Conservation (phyloP, 2,329 filamentous ascomycete species). For the Cryphonectria nitschkei region DNA sequence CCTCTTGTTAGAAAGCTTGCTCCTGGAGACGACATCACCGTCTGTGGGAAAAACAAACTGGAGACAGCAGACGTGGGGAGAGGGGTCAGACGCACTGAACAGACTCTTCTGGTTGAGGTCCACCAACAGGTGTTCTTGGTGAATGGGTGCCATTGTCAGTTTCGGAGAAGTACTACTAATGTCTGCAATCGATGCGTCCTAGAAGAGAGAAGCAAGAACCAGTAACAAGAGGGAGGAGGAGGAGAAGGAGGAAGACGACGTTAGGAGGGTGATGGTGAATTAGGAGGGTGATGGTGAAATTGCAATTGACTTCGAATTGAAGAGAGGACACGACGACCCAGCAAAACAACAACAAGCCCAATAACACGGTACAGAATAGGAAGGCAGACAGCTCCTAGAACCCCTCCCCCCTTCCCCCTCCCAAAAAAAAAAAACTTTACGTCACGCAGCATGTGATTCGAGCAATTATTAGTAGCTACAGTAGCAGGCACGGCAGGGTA, state of each 20-base stretch:
- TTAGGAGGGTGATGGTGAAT: not conserved
- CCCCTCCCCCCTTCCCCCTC: not conserved
- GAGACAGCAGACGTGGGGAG: constrained; percentile 37
- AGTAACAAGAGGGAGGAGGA: not conserved
- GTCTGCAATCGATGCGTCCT: not conserved
- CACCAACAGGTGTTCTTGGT: constrained; percentile 47
- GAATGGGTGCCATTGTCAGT: constrained; percentile 26
- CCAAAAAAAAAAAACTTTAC: not conserved
- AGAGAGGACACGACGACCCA: not conserved
- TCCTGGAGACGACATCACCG: not conserved
- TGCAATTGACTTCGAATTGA: not conserved
- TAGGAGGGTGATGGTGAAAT: not conserved
- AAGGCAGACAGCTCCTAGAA: not conserved
- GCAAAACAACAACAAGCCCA: not conserved
- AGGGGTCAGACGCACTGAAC: constrained; percentile 54
- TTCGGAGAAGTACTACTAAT: not conserved
- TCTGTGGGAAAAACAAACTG: not conserved
- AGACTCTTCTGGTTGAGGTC: constrained; percentile 71
- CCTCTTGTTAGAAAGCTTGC: constrained; percentile 29
- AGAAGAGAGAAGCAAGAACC: not conserved
- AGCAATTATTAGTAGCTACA: not conserved
- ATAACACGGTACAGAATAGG: not conserved
- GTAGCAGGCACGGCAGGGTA: not conserved
- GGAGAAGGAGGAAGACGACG: no score
- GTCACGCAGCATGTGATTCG: constrained; percentile 4